Conservation (phyloP, 768 basidiomycete species). For the Kwoniella mangroviensis region DNA sequence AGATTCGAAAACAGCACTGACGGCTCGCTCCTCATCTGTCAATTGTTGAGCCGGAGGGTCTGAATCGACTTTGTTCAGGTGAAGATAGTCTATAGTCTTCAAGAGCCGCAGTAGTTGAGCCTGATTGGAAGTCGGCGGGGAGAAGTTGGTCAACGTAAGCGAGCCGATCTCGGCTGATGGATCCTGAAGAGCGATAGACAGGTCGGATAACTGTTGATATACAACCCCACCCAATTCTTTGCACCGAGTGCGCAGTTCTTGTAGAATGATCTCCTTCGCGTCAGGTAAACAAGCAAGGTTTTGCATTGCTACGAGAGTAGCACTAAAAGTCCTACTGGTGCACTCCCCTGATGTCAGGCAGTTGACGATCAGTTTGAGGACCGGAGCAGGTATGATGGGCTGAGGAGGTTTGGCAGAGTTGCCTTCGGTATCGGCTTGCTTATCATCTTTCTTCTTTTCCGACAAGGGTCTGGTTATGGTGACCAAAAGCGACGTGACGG, state of each 20-base stretch:
- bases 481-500: constrained; percentile 83
- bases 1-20: constrained; percentile 84
- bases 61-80: constrained; percentile 42
- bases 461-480: constrained; percentile 81
- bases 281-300: constrained; percentile 87
- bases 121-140: constrained; percentile 89
- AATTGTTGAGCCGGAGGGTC: constrained; percentile 34
- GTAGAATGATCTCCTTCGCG: constrained; percentile 83
- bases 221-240: constrained; percentile 83
- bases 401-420: constrained; percentile 48
- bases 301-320: constrained; percentile 88
- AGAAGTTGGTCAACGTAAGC: constrained; percentile 83
- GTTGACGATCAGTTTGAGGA: constrained; percentile 91
- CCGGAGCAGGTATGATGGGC: constrained; percentile 80
- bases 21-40: constrained; percentile 64
- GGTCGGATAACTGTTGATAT: constrained; percentile 74
- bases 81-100: constrained; percentile 98
- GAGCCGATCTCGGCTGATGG: constrained; percentile 62
- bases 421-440: not conserved
- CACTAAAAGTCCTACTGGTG: constrained; percentile 92
- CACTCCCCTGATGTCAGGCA: constrained; percentile 97
- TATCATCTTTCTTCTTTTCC: not conserved
- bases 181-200: constrained; percentile 69
- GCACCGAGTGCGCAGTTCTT: constrained; percentile 82
- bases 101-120: constrained; percentile 94